Conservation (phyloP, 1,139 yeast species). For the Geotrichum candidum region DNA sequence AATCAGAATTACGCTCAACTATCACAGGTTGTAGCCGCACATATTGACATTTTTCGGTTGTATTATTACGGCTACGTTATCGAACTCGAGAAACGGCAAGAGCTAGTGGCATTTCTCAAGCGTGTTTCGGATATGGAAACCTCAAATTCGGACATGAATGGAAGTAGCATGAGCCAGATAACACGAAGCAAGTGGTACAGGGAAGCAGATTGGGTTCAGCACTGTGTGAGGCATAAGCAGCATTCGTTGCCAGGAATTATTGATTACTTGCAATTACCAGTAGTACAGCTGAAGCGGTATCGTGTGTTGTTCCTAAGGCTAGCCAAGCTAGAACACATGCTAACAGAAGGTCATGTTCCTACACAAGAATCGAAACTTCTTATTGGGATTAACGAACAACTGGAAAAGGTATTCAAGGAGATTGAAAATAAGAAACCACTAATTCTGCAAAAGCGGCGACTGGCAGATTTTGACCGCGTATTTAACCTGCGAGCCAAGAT, state of each 20-base stretch:
- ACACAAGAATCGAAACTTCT: not conserved
- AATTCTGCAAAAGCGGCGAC: constrained; percentile 14
- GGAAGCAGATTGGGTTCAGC: constrained; percentile 10
- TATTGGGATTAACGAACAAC: not conserved
- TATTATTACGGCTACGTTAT: constrained; percentile 19
- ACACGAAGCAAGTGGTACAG: not conserved
- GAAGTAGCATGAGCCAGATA: not conserved
- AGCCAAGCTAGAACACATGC: constrained; percentile 1
- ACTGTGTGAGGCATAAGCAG: constrained; percentile 17
- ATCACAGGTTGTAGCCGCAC: constrained; percentile 16
- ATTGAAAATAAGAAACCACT: constrained; percentile 15
- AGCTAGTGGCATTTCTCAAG: constrained; percentile 17
- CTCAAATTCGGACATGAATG: constrained; percentile 28
- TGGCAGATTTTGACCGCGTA: constrained; percentile 13
- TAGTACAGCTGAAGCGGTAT: constrained; percentile 10
- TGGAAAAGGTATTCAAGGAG: constrained; percentile 13
- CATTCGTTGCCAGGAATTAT: constrained; percentile 22
- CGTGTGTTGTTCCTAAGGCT: constrained; percentile 5
- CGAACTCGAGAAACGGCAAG: constrained; percentile 15
- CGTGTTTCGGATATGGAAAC: constrained; percentile 15
- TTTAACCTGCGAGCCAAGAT: constrained; percentile 2
- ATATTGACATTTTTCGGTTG: constrained; percentile 19
- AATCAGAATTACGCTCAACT: constrained; percentile 11
- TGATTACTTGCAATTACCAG: constrained; percentile 27
- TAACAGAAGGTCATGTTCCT: not conserved